phyloP scores from a whole-genome alignment of 75 land plant genomes.

The Azolla pinnata region DNA sequence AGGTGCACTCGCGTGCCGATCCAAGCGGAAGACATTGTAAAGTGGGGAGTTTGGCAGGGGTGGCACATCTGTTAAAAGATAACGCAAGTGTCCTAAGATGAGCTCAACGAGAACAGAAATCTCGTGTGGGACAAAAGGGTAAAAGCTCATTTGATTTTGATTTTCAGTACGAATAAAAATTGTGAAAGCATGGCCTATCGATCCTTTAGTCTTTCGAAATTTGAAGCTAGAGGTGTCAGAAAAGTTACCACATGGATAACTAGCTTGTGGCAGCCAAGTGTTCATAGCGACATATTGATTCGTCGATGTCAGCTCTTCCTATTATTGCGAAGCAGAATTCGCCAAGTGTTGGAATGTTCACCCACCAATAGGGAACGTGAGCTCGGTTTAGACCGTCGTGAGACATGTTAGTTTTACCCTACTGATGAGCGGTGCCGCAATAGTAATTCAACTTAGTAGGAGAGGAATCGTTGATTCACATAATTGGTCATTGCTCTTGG shows the following conservation, averaged over 20 bases:
- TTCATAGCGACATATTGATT: constrained; percentile 26
- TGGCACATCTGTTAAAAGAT: constrained; percentile 43
- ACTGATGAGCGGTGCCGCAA: constrained; percentile 21
- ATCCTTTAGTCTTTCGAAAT: constrained; percentile 42
- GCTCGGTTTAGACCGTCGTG: constrained; percentile 31
- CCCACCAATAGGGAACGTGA: constrained; percentile 40
- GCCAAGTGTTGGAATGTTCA: constrained; percentile 43
- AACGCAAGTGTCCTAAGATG: constrained; percentile 44
- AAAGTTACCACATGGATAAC: constrained; percentile 47
- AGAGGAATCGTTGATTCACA: constrained; percentile 30
- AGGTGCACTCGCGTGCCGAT: too few species aligned
- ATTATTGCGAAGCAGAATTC: constrained; percentile 27
- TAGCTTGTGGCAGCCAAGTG: constrained; percentile 36
- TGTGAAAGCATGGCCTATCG: constrained; percentile 50
- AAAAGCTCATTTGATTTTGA: constrained; percentile 42
- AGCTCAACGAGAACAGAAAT: constrained; percentile 42
- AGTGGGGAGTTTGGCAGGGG: constrained; percentile 35
- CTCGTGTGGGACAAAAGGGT: constrained; percentile 34
- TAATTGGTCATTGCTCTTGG: constrained; percentile 27
- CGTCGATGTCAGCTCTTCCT: constrained; percentile 31
- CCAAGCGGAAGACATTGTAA: constrained; percentile 21
- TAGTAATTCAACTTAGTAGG: constrained; percentile 25
- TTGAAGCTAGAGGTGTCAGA: constrained; percentile 47
- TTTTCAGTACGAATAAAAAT: constrained; percentile 38
- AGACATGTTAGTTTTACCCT: constrained; percentile 37